A percentile compares a stretch with the other conserved stretches of the same genome.
phyloP scores from a whole-genome alignment of 495 filamentous ascomycete genomes.

The Daldinia caldariorum region DNA sequence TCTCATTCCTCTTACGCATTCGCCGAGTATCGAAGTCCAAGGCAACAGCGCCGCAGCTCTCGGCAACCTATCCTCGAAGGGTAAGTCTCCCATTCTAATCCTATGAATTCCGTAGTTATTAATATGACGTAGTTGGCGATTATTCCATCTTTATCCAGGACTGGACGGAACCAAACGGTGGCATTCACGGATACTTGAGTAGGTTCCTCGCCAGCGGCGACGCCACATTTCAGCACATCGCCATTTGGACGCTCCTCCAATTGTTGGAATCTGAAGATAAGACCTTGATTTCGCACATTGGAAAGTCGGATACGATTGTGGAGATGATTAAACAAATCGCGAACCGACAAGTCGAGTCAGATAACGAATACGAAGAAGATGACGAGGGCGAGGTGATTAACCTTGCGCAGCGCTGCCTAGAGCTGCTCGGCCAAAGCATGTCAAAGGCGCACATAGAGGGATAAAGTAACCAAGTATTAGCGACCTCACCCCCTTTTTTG shows the following conservation, averaged over 20 bases:
- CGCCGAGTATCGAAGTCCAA: constrained; percentile 96
- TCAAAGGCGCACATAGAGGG: constrained; percentile 67
- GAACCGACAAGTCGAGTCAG: constrained; percentile 88
- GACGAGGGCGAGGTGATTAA: constrained; percentile 92
- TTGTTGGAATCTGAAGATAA: constrained; percentile 93
- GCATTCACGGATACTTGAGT: constrained; percentile 92
- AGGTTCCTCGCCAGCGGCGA: constrained; percentile 94
- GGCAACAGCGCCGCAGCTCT: constrained; percentile 96
- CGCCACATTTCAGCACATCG: constrained; percentile 98
- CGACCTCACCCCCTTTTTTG: constrained; percentile 7
- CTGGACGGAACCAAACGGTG: constrained; percentile 91
- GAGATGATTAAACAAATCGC: constrained; percentile 90
- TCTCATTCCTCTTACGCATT: constrained; percentile 92
- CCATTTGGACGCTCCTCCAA: constrained; percentile 97
- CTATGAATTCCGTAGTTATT: constrained; percentile 19
- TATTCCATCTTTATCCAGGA: constrained; percentile 95
- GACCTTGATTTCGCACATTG: constrained; percentile 82
- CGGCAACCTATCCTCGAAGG: constrained; percentile 96
- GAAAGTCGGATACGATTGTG: constrained; percentile 86
- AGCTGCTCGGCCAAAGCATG: constrained; percentile 75
- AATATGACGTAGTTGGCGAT: constrained; percentile 76
- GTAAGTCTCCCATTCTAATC: constrained; percentile 59
- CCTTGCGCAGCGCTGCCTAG: constrained; percentile 87
- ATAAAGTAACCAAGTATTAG: constrained; percentile 39
- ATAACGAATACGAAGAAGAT: constrained; percentile 86